Base-by-base conservation (phyloP, 2,329 filamentous ascomycete species). In the Trichoderma koningiopsis region DNA sequence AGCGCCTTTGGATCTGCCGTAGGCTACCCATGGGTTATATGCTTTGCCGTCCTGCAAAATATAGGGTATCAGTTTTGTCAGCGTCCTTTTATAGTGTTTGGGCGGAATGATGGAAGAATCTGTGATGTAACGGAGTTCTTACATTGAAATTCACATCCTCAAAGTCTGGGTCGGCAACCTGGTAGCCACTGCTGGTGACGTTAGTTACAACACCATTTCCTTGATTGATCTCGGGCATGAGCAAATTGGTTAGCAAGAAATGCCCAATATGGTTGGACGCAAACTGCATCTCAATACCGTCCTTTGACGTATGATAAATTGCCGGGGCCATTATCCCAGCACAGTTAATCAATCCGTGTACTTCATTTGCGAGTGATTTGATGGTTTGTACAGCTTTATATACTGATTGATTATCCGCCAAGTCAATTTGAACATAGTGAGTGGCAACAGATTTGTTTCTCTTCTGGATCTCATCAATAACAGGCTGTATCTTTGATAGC, bases 141-240 rank as follows among this genome's bases (percentile, higher is more conserved):
- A 37, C 35, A 37, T 37, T 37, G 35, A 37, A 37, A 4, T 37
- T 37, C 3, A 13, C 13, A 37, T 37, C 35, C 13, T 37, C 35
- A 14, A 37, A 37, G 35, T 37, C 35, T 1, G 35, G 35, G 35
- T 37, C 35, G 35, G 35, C 35, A 14, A 37, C 13, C 35, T 37
- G 35, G 35, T 37, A 37, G 6, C 11, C 35, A 37, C 35, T 11
- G 13, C 35, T 37, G 13, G 35, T 5, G 35, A 37, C 35, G 14
- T 37, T 37, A 11, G 35, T 14, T 37, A 37, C 35, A 37, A 37
- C 35, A 37, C 35, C 35, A 13, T 37, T 13, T 37, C 11, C 35
- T 11, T 37, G 14, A 3, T 37, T 14, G 13, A 37, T 37, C 11
- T 37, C 35, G 35, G 35, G 35, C 2, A 37, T 29, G 59, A 85